Evolutionary conservation across 768 basidiomycete species (phyloP), one percentile per base, ranked within the genome.

Genomic region (Russula compacta): DNA sequence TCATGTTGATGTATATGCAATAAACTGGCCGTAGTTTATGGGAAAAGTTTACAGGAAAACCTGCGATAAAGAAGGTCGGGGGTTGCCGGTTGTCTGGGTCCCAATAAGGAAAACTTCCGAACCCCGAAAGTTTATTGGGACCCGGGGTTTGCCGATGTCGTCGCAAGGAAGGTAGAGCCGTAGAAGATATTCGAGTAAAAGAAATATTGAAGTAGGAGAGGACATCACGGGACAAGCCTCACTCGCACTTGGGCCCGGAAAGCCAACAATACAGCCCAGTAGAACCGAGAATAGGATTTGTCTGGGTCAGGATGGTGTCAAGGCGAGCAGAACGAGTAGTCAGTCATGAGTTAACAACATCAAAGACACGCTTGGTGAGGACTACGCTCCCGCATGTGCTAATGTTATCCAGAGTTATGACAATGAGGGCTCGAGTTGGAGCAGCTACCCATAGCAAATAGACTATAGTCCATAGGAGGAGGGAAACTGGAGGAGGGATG

Each of bases 381-480:
- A 78, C 77, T 71, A 67, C 78, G 77, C 78, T 79, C 77, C 73
- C 76, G 70, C 73, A 46, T 62, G 40, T 43, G 15, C 60, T 53
- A 39, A 24, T 12, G 4, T 40, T 43, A 33, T 17, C 48, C 33
- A 33, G 42, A 9, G 46, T 21, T 24, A 24, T 24, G 24, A 47
- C 19, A 12, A 19, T 3, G 10, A 2, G 12, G 39, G 3, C 14
- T 47, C 44, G 21, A 12, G 6, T 46, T 46, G 11, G 2, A 17
- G 24, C 36, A 6, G 48, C 9, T n/a, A 49, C 48, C 32, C 15
- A 8, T 33, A 33, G 47, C 15, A 32, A 14, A 24, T 7, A 48
- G 9, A 19, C 19, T 29, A 33, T 29, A 3, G 12, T 5, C 21
- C 46, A 19, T 6, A 6, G n/a, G 29, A 8, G 14, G 38, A 14